phyloP scores from a whole-genome alignment of 352 stramenopile species.

The Proteromonas lacertae region DNA sequence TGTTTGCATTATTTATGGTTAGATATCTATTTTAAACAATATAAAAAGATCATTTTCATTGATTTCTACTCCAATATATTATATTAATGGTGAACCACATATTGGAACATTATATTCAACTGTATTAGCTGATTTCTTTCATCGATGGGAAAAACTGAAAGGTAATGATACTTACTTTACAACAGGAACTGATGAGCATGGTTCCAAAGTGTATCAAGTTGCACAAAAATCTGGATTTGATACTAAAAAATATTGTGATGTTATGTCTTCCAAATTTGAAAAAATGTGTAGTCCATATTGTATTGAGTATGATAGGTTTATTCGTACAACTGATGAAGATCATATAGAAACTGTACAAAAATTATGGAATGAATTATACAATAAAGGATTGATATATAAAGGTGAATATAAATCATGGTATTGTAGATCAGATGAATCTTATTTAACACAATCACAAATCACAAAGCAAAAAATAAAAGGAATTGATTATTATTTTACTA shows the following conservation, averaged over 20 bases:
- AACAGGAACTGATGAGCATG: slow-evolving; percentile 92
- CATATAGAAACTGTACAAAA: slow-evolving; percentile 52
- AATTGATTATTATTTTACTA: too few relatives aligned
- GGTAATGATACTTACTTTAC: slow-evolving; percentile 46
- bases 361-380: slow-evolving; percentile 52
- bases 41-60: too few relatives aligned
- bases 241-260: slow-evolving; percentile 57
- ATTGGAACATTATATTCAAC: slow-evolving; percentile 92
- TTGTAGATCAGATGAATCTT: slow-evolving; percentile 88
- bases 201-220: slow-evolving; percentile 73
- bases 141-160: slow-evolving; percentile 41
- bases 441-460: slow-evolving; percentile 72
- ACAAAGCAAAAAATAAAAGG: slow-evolving; percentile 53
- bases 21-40: too few relatives aligned
- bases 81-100: slow-evolving; percentile 92
- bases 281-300: slow-evolving; percentile 48
- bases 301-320: slow-evolving; percentile 66
- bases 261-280: slow-evolving; percentile 47
- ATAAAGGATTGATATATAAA: slow-evolving; percentile 71
- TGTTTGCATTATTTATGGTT: too few relatives aligned
- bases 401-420: slow-evolving; percentile 92
- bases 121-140: slow-evolving; percentile 25
- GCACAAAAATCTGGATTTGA: slow-evolving; percentile 31
- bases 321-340: slow-evolving; percentile 68
- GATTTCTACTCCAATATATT: slow-evolving; percentile 98